phyloP scores from a whole-genome alignment of 2,329 filamentous ascomycete species.

The Huntiella savannae region DNA sequence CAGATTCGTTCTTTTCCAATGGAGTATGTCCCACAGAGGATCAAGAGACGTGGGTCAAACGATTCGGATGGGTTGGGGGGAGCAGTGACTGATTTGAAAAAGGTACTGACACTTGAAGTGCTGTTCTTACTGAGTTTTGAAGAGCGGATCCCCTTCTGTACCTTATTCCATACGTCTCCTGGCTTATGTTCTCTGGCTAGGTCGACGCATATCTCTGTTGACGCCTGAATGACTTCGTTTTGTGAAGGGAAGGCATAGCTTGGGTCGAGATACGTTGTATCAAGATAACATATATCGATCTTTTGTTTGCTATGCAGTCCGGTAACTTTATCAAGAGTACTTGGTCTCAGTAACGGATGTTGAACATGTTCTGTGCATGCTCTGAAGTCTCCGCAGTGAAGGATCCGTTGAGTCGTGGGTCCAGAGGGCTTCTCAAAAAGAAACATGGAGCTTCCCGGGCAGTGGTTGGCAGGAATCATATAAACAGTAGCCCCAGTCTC shows the following conservation, averaged over 20 bases:
- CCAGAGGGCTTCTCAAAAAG: conserved; percentile 63
- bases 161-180: conserved; percentile 21
- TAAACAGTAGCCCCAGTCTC: conserved; percentile 73
- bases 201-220: conserved; percentile 69
- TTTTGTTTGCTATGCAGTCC: conserved; percentile 62
- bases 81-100: conserved; percentile 23
- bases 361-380: conserved; percentile 69
- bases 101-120: conserved; percentile 26
- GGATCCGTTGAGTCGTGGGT: conserved; percentile 51
- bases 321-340: conserved; percentile 48
- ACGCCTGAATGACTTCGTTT: conserved; percentile 68
- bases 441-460: conserved; percentile 83
- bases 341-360: conserved; percentile 64
- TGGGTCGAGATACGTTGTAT: conserved; percentile 91
- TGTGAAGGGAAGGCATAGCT: conserved; percentile 89
- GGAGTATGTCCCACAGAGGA: conserved; percentile 90
- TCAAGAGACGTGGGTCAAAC: conserved; percentile 34
- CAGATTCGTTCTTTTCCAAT: conserved; percentile 97
- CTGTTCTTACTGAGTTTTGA: conserved; percentile 11
- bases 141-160: conserved; percentile 17
- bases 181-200: conserved; percentile 44
- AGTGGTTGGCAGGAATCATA: conserved; percentile 94
- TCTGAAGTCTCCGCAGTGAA: conserved; percentile 92
- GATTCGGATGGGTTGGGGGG: conserved; percentile 15
- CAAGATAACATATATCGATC: conserved; percentile 89